phyloP scores from a whole-genome alignment of 1,284 basidiomycete species.

The Boletellus sp. region DNA sequence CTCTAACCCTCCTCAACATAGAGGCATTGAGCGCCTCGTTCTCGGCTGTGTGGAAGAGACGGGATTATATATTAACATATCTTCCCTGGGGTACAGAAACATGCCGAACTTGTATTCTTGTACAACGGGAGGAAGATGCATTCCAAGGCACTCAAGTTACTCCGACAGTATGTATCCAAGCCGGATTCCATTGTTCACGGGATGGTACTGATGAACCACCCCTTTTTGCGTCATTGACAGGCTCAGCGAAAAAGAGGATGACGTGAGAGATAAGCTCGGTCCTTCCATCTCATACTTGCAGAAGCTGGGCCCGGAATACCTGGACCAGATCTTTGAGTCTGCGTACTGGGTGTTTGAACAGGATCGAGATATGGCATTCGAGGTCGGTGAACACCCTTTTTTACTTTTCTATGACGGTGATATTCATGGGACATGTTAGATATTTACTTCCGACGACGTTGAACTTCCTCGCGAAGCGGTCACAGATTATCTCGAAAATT shows the following conservation, averaged over 20 bases:
- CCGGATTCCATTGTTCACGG: neutral
- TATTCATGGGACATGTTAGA: conserved; percentile 42
- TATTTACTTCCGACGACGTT: conserved; percentile 93
- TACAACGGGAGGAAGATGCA: conserved; percentile 98
- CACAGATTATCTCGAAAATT: conserved; percentile 72
- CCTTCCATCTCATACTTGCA: conserved; percentile 91
- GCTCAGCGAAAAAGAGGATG: conserved; percentile 75
- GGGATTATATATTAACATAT: conserved; percentile 2
- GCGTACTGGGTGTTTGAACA: conserved; percentile 84
- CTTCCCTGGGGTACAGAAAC: conserved; percentile 60
- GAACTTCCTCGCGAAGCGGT: conserved; percentile 80
- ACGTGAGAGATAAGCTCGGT: conserved; percentile 73
- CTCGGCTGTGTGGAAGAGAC: neutral
- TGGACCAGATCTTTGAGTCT: conserved; percentile 76
- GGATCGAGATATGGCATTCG: conserved; percentile 70
- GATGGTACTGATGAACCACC: neutral
- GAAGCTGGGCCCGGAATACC: conserved; percentile 79
- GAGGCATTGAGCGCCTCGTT: neutral
- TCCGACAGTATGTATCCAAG: conserved; percentile 58
- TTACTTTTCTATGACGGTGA: neutral
- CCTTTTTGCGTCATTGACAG: conserved; percentile 38
- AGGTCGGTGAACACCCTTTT: conserved; percentile 44
- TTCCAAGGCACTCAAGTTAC: conserved; percentile 76
- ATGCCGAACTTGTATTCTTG: conserved; percentile 84
- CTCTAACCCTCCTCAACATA: neutral